A percentile compares a stretch with the other conserved stretches of the same genome.
These are phyloP conservation scores for Citeromyces hawaiiensis DNA, from an alignment of 1,139 yeast species.

Conservation along the genomic window DNA sequence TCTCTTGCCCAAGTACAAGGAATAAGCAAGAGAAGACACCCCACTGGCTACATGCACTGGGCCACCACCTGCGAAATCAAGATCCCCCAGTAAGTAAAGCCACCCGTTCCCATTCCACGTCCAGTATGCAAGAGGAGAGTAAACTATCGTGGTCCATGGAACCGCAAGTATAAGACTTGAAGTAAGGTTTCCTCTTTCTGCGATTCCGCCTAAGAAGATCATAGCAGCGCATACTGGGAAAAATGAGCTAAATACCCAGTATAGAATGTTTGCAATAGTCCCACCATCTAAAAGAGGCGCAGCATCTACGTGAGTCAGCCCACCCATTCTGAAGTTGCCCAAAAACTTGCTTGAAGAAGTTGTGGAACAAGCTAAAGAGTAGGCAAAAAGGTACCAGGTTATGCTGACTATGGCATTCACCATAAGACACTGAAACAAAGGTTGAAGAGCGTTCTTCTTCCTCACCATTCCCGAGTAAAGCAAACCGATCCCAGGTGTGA, in stretches of 20 bases:
- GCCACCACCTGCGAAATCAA: slow-evolving; percentile 38
- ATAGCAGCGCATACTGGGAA: slow-evolving; percentile 35
- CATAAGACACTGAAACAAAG: slow-evolving; percentile 26
- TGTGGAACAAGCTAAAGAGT: slow-evolving; percentile 26
- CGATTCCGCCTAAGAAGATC: slow-evolving; percentile 30
- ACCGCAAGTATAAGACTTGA: slow-evolving; percentile 27
- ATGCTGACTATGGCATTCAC: slow-evolving; percentile 23
- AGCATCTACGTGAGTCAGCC: slow-evolving; percentile 22
- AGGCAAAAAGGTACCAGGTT: slow-evolving; percentile 30
- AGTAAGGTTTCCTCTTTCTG: slow-evolving; percentile 26
- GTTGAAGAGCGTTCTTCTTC: slow-evolving; percentile 24
- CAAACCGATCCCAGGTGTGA: slow-evolving; percentile 31
- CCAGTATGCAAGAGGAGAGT: slow-evolving; percentile 31
- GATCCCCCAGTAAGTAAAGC: slow-evolving; percentile 25
- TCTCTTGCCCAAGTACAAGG: slow-evolving; percentile 25
- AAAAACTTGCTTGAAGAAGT: slow-evolving; percentile 21
- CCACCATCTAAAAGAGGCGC: slow-evolving; percentile 24
- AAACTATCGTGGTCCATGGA: slow-evolving; percentile 27
- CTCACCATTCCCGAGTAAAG: slow-evolving; percentile 26
- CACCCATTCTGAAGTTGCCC: slow-evolving; percentile 27
- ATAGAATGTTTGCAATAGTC: slow-evolving; percentile 25
- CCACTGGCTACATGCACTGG: slow-evolving; percentile 35
- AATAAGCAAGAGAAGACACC: slow-evolving; percentile 26
- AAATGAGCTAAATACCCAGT: slow-evolving; percentile 27
- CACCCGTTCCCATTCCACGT: slow-evolving; percentile 32